These are phyloP conservation scores for Aspergillus sp. DNA, from an alignment of 2,329 filamentous ascomycete genomes.

Conservation along the genomic window DNA sequence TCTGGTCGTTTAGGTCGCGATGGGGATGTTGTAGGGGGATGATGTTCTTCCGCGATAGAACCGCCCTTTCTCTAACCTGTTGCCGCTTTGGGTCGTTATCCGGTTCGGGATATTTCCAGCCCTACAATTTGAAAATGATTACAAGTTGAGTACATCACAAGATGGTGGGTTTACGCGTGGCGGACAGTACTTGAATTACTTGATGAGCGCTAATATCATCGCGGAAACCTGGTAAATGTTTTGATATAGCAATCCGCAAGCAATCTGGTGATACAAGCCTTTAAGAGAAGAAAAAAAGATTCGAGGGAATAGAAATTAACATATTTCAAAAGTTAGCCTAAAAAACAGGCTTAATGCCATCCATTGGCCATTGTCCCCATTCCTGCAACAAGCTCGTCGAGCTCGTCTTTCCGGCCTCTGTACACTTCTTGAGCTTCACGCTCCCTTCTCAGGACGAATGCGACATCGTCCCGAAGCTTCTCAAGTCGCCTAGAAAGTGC, in stretches of 20 bases:
- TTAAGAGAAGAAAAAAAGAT: background rate
- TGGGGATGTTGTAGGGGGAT: conserved; percentile 6
- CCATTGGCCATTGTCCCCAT: conserved; percentile 30
- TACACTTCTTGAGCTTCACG: conserved; percentile 87
- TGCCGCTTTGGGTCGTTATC: conserved; percentile 7
- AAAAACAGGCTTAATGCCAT: conserved; percentile 25
- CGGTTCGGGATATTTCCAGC: conserved; percentile 10
- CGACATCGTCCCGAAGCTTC: conserved; percentile 72
- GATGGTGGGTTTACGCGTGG: background rate
- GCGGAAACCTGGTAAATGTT: background rate
- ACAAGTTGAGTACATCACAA: too few species aligned
- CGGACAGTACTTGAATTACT: background rate
- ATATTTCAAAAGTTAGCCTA: background rate
- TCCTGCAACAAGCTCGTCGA: conserved; percentile 51
- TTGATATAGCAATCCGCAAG: background rate
- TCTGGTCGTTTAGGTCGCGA: background rate
- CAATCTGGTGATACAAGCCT: background rate
- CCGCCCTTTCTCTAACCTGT: conserved; percentile 10
- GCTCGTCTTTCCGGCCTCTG: conserved; percentile 66
- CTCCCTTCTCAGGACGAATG: conserved; percentile 71
- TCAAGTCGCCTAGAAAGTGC: conserved; percentile 67
- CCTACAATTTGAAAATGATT: background rate
- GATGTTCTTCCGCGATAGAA: conserved; percentile 11
- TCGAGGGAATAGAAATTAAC: background rate
- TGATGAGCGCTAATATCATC: background rate